A percentile compares a stretch with the other conserved stretches of the same genome.
Evolutionary conservation across 176 grass and related monocot species (phyloP).

Genomic region (Triticum aestivum): DNA sequence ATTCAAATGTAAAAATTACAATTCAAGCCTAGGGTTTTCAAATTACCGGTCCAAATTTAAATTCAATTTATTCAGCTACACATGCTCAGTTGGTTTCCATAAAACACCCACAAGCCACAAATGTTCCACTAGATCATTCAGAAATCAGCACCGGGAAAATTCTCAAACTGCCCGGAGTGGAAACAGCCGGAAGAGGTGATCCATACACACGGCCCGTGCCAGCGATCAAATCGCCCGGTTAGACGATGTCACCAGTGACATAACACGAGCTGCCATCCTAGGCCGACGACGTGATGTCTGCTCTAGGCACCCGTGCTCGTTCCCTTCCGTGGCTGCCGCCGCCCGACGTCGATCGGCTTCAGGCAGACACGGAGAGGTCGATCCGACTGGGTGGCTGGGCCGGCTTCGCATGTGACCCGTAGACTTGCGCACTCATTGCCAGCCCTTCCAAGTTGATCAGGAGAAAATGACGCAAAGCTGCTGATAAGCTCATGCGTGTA

Average conservation of each 20-base stretch:
- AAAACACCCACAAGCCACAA: no score
- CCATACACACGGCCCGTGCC: no score
- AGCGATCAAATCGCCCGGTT: background rate
- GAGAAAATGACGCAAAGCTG: background rate
- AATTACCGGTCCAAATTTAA: no score
- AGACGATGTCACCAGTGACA: slow-evolving; percentile 51
- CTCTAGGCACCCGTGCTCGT: background rate
- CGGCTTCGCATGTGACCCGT: slow-evolving; percentile 26
- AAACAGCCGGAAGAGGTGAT: background rate
- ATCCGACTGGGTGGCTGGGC: background rate
- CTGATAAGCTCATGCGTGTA: slow-evolving; percentile 41
- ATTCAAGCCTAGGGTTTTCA: no score
- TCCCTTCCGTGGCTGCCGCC: background rate
- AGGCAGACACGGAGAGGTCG: background rate
- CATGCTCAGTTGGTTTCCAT: no score
- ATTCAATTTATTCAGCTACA: no score
- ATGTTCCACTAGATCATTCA: no score
- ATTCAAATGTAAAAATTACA: no score
- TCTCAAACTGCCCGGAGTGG: background rate
- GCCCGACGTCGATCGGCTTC: slow-evolving; percentile 11
- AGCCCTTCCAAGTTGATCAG: slow-evolving; percentile 16
- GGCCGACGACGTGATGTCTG: slow-evolving; percentile 22
- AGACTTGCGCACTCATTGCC: slow-evolving; percentile 20
- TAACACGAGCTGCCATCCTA: slow-evolving; percentile 7
- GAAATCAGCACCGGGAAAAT: no score